Evolutionary conservation across 2,329 filamentous ascomycete species (phyloP), one percentile per base, ranked within the genome.

Genomic region (Nectriaceae sp.): DNA sequence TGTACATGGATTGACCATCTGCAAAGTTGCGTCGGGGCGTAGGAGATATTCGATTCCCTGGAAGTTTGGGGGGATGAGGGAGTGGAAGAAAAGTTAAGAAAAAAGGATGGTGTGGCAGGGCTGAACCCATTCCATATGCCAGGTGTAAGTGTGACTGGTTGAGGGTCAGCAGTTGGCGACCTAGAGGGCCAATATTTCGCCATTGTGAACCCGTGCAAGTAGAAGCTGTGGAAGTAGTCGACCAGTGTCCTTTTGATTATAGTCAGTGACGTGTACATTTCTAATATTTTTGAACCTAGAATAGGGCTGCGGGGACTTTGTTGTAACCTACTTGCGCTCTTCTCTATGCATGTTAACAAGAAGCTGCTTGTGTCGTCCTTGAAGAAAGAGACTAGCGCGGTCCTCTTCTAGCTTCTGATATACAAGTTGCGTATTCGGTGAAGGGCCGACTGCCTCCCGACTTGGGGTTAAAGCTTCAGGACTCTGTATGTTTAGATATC

Each of bases 201-300:
- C 20, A 37, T 10, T 4, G 10, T 1, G n/a, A 53, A 46, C 0
- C 50, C 2, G 2, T 51, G 47, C 15, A 50, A 40, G 4, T 55
- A 53, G 2, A 56, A 53, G n/a, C 56, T 46, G 6, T 58, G 51
- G 8, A 58, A 47, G 18, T 55, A 56, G 11, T 56, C 13, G 10
- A 52, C 31, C 18, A 45, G 37, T 2, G 24, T 40, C 1, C 55
- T 1, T 2, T 1, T 2, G 19, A 22, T n/a, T 44, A 21, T 8
- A 24, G 22, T 31, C 18, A 38, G 26, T 22, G n/a, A n/a, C n/a
- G n/a, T n/a, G n/a, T n/a, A n/a, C n/a, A n/a, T n/a, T n/a, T n/a
- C n/a, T n/a, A n/a, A n/a, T n/a, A n/a, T n/a, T n/a, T n/a, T n/a
- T n/a, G n/a, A n/a, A 24, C 15, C n/a, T 29, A 5, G 5, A 16